Evolutionary conservation across 163 green algal genomes (phyloP), one percentile per base, ranked within the genome.

Genomic region (Scenedesmus sp.): DNA sequence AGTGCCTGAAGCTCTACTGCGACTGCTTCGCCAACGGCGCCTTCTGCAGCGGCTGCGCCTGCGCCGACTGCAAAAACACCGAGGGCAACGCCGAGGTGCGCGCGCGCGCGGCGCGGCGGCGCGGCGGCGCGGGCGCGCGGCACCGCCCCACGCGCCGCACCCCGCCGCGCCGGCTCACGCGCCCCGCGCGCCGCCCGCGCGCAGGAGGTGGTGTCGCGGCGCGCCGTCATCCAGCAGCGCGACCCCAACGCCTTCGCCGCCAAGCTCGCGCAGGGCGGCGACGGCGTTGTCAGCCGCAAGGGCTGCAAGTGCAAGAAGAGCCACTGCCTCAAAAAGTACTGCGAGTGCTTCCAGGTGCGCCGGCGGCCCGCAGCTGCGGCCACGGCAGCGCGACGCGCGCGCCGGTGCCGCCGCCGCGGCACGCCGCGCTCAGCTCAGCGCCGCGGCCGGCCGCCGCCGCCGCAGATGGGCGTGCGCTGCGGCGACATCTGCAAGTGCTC

Each of bases 281-380:
- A 76, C 28, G 62, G 26, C n/a, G 53, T 77, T 0, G 34, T 62
- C 63, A 65, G 64, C 60, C 39, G 50, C 34, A 84, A 75, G 69
- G 69, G 77, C 53, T 98, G 94, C 87, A 92, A 95, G 63, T 98
- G 94, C 90, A 96, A 95, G 86, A 94, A 92, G 77, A 93, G 83
- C 42, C 76, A 86, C 48, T 98, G 94, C 86, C 85, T 93, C 50
- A 97, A 97, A 64, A 96, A 96, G 87, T 98, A 98, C 79, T 98
- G 94, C 87, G 94, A 98, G 79, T 98, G 94, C 88, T 98, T 94
- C 84, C 90, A 97, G 88, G 89, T 72, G 28, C 22, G 51, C 22
- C 14, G 39, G 24, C 5, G 4, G 18, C 17, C 39, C 42, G 57
- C 57, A 45, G 22, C 28, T 17, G 22, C 18, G 3, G 56, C n/a